These are phyloP conservation scores for Fusarium tuaranense DNA, from an alignment of 2,329 filamentous ascomycete species.

Conservation along the genomic window DNA sequence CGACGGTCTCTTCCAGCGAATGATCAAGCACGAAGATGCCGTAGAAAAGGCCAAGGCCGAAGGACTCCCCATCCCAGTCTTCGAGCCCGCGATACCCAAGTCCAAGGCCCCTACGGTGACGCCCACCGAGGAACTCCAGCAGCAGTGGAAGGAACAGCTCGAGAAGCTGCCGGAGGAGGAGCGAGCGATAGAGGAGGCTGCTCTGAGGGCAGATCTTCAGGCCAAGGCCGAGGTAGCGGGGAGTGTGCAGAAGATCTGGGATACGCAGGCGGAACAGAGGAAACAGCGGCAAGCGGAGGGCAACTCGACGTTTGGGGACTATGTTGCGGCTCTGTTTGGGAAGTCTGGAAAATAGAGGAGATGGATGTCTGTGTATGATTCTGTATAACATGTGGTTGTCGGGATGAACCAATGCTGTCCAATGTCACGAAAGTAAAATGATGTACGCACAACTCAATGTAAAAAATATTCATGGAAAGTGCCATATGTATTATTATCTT, in stretches of 20 bases:
- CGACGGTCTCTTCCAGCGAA: slow-evolving; percentile 87
- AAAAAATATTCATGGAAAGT: not conserved
- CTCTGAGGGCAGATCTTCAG: slow-evolving; percentile 71
- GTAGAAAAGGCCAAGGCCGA: slow-evolving; percentile 77
- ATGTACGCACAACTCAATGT: not conserved
- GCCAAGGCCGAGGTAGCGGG: slow-evolving; percentile 72
- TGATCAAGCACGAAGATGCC: slow-evolving; percentile 83
- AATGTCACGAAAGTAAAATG: not conserved
- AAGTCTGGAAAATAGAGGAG: slow-evolving; percentile 42
- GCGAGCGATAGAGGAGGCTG: slow-evolving; percentile 71
- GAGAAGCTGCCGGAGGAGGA: slow-evolving; percentile 69
- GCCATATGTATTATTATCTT: not conserved
- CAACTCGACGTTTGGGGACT: slow-evolving; percentile 47
- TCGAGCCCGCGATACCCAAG: slow-evolving; percentile 66
- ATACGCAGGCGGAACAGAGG: slow-evolving; percentile 65
- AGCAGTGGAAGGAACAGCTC: slow-evolving; percentile 65
- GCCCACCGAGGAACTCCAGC: slow-evolving; percentile 60
- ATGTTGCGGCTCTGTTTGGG: slow-evolving; percentile 46
- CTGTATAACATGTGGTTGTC: slow-evolving; percentile 26
- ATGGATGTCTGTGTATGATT: slow-evolving; percentile 25
- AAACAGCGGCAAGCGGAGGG: slow-evolving; percentile 54
- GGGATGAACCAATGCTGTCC: not conserved
- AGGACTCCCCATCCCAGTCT: slow-evolving; percentile 68
- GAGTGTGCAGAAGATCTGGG: slow-evolving; percentile 59
- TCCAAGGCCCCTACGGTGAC: slow-evolving; percentile 38